Percentiles rank a stretch among this genome's conserved stretches.
These are phyloP conservation scores for Rhodotorula sp. DNA, from an alignment of 1,284 basidiomycete species.

Conservation along the genomic window DNA sequence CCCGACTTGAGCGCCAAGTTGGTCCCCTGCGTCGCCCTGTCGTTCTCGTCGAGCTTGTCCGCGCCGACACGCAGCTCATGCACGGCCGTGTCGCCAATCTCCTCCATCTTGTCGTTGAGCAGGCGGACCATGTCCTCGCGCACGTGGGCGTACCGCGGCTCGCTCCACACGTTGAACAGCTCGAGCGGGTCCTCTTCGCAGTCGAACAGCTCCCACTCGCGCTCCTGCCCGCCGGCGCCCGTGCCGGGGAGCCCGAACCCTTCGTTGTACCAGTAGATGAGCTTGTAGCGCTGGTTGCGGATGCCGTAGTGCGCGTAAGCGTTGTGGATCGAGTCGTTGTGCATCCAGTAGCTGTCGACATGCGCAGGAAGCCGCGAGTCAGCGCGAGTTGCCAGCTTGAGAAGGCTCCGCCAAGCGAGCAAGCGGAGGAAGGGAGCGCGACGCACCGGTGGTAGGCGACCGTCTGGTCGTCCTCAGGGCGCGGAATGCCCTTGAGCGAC, in stretches of 20 bases:
- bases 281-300: conserved; percentile 7
- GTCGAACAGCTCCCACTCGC: conserved; percentile 14
- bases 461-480: conserved; percentile 5
- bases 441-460: conserved; percentile 11
- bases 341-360: conserved; percentile 4
- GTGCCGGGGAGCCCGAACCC: conserved; percentile 2
- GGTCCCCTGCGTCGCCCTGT: neutral
- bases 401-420: neutral
- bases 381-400: neutral
- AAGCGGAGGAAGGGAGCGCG: too few species aligned
- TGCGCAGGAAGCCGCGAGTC: neutral
- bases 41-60: neutral
- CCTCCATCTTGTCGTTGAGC: conserved; percentile 3
- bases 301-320: conserved; percentile 10
- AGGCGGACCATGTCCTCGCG: neutral
- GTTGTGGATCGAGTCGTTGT: conserved; percentile 8
- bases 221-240: conserved; percentile 2
- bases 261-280: conserved; percentile 11
- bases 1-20: neutral
- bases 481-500: conserved; percentile 14
- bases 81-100: conserved; percentile 4
- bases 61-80: neutral
- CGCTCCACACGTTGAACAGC: conserved; percentile 6
- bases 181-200: conserved; percentile 4
- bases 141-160: neutral